Evolutionary conservation across 2,329 filamentous ascomycete species (phyloP).

Genomic region (Cadophora sp.): DNA sequence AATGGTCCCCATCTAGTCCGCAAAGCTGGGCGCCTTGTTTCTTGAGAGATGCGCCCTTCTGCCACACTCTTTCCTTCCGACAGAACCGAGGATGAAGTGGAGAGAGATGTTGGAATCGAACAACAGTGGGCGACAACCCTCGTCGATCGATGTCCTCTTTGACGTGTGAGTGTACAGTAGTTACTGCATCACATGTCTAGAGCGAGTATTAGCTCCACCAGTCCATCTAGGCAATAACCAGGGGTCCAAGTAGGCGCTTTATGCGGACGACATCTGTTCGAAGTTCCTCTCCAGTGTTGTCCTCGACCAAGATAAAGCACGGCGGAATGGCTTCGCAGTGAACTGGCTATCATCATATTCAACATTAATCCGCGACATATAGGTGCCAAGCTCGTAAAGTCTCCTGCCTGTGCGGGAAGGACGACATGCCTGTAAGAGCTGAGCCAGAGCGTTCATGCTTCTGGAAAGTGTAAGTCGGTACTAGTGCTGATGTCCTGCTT

Average conservation of each 20-base stretch:
- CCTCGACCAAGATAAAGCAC: neutral
- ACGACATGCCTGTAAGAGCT: neutral
- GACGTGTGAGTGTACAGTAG: neutral
- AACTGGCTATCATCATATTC: neutral
- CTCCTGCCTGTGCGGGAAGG: slow-evolving; percentile 1
- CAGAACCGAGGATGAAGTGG: neutral
- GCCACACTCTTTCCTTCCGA: neutral
- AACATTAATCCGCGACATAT: neutral
- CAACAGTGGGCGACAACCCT: neutral
- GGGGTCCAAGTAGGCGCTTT: neutral
- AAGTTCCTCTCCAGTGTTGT: neutral
- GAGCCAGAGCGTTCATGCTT: slow-evolving; percentile 7
- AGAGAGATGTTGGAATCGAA: neutral
- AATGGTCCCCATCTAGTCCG: neutral
- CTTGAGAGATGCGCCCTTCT: neutral
- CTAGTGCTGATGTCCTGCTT: slow-evolving; percentile 11
- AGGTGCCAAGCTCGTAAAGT: neutral
- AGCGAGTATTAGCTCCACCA: neutral
- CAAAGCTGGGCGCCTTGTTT: slow-evolving; percentile 3
- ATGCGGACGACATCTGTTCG: neutral
- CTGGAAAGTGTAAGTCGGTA: neutral
- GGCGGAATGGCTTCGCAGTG: neutral
- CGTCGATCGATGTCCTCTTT: slow-evolving; percentile 3
- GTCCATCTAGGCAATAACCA: neutral
- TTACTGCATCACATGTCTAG: neutral